A percentile compares a stretch with the other conserved stretches of the same genome.
Evolutionary conservation across 345 rosid species (phyloP).

Genomic region (Carallia brachiata): DNA sequence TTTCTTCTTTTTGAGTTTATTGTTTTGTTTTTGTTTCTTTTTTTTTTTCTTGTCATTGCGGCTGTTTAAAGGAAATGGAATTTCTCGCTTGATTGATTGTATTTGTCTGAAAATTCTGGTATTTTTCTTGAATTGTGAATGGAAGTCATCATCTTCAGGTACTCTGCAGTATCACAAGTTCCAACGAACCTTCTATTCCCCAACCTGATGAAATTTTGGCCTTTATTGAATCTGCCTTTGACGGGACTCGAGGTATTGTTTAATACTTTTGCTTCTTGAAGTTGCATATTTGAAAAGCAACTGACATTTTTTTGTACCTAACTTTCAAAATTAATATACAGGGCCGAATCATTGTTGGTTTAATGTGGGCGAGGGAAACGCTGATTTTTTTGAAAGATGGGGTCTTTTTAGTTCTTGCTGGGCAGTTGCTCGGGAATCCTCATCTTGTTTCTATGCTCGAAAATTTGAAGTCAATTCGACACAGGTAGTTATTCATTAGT

Average conservation of each 20-base stretch:
- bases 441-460: constrained; percentile 41
- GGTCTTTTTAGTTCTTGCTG: constrained; percentile 52
- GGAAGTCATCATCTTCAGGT: constrained; percentile 36
- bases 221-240: constrained; percentile 45
- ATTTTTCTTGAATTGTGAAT: constrained; percentile 34
- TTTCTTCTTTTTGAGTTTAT: background rate
- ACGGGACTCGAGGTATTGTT: constrained; percentile 56
- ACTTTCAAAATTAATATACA: constrained; percentile 23
- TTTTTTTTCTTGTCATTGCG: no score
- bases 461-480: constrained; percentile 68
- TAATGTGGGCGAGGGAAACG: constrained; percentile 44
- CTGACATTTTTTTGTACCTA: background rate
- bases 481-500: constrained; percentile 45
- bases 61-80: no score
- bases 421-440: constrained; percentile 42
- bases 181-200: background rate
- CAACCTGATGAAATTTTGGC: constrained; percentile 32
- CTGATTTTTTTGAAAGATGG: constrained; percentile 43
- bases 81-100: background rate
- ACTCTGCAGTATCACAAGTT: constrained; percentile 12
- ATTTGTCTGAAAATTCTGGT: background rate
- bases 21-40: background rate
- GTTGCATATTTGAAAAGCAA: background rate
- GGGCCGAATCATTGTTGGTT: constrained; percentile 79
- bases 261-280: background rate